Evolutionary conservation across 2,329 filamentous ascomycete genomes (phyloP), one percentile per base, ranked within the genome.

Genomic region (Raffaelea ambrosiae): DNA sequence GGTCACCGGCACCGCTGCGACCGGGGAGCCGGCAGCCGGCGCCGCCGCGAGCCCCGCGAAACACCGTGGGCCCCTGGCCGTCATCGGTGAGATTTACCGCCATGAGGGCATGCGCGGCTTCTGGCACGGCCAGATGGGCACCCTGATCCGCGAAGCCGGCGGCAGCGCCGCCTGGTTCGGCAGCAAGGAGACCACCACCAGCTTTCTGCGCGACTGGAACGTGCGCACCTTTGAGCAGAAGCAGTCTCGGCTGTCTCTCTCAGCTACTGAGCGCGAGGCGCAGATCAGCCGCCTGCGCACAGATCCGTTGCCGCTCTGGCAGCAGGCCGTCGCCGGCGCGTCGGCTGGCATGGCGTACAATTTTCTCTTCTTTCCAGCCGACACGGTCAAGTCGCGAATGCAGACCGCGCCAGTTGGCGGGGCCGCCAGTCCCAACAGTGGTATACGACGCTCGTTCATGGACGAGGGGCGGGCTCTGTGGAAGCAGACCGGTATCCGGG

Each of bases 341-440:
- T 80, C 83, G 8, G 93, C 91, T 3, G 93, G 93, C 46, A 86
- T 96, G 70, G 83, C 82, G 33, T 98, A 98, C 69, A 98, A 98
- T 64, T 97, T 97, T 62, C 70, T 95, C 20, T 96, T 97, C 72
- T 98, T 93, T 63, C 93, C 93, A 0, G 93, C 93, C 44, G 93
- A 98, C 63, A 98, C 93, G 1, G 85, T 98, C 71, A 98, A 98
- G 69, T 94, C 87, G 18, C 82, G 91, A 43, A 95, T 98, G 83
- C 93, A 98, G 68, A 98, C 93, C 0, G 77, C 85, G 46, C 84
- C 89, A 5, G 71, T 88, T 70, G 2, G 66, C 69, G 48, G 75
- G 76, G 46, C 29, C 10, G n/a, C 13, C 8, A 13, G 7, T 7
- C 7, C 26, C 26, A 29, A 29, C n/a, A n/a, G n/a, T n/a, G n/a